Evolutionary conservation across 78 protist genomes (phyloP), one percentile per base, ranked within the genome.

Genomic region (Emiliania huxleyi): DNA sequence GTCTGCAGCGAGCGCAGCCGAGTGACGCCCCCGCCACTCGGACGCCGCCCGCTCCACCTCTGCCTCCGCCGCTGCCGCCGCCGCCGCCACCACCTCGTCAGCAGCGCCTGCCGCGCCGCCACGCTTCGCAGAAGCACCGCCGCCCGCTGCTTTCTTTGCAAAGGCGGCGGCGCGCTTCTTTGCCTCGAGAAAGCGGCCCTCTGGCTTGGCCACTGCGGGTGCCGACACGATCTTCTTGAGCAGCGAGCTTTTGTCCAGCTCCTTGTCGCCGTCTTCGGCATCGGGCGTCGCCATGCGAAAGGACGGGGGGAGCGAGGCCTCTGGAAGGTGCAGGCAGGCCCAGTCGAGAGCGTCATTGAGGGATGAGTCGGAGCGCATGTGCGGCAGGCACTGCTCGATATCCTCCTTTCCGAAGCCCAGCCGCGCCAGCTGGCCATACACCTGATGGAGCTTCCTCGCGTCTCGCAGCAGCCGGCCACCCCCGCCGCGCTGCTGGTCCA

Each of bases 301-400:
- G 40, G 49, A 21, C 25, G 52, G 2, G 0, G 89, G 89, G 18
- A 81, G 89, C 38, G 37, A 0, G 29, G 0, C 4, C 62, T 81
- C 89, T 52, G 1, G 19, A 11, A 81, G 55, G 38, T 44, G 8
- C 44, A 81, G 52, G 55, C 48, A 40, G 46, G 26, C 15, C 89
- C 89, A 81, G 38, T 81, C 89, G n/a, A 81, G 52, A 38, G 56
- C 48, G 56, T 81, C 89, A 56, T 6, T 23, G 40, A 81, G 89
- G 56, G 89, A 25, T 12, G 89, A 4, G 2, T 44, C 48, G 19
- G 22, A 2, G 42, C 25, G n/a, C 23, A 44, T 12, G 33, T 81
- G n/a, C 19, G 55, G 25, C 40, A 81, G 89, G 89, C 89, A 81
- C 18, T 1, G 35, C 87, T 77, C 87, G 3, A 77, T 26, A 15